Evolutionary conservation across 2,329 filamentous ascomycete genomes (phyloP).

Genomic region (Penicillium griseofulvum): DNA sequence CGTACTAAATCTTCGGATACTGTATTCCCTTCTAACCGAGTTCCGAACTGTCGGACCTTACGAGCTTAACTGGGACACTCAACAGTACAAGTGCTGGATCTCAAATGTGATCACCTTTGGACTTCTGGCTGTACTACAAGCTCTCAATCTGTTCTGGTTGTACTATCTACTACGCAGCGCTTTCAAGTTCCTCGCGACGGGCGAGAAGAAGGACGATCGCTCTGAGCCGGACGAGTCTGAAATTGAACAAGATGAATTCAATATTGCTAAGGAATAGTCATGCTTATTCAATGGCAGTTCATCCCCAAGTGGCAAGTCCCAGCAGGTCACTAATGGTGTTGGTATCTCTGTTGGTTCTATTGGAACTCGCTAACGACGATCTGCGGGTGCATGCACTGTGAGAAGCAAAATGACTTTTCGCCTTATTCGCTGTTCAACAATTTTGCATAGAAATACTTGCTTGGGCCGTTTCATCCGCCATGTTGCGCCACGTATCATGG

Average conservation of each 20-base stretch:
- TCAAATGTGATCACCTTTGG: constrained; percentile 41
- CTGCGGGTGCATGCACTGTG: neutral
- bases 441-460: neutral
- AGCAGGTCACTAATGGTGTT: neutral
- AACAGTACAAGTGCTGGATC: constrained; percentile 46
- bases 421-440: neutral
- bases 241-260: constrained; percentile 55
- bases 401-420: neutral
- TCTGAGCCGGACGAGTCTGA: constrained; percentile 19
- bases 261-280: neutral
- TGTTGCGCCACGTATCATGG: neutral
- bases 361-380: neutral
- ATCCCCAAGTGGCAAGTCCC: neutral
- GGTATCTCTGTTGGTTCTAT: neutral
- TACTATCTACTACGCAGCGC: constrained; percentile 39
- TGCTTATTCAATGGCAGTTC: neutral
- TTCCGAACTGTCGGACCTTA: constrained; percentile 44
- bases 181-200: constrained; percentile 32
- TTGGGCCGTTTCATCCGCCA: neutral
- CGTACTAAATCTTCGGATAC: constrained; percentile 51
- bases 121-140: constrained; percentile 39
- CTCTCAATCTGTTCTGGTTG: constrained; percentile 44
- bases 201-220: constrained; percentile 50
- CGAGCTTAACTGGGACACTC: constrained; percentile 43
- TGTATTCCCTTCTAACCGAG: constrained; percentile 41